A percentile compares a stretch with the other conserved stretches of the same genome.
phyloP scores from a whole-genome alignment of 1,284 basidiomycete genomes.

The Sphaerobolus stellatus region DNA sequence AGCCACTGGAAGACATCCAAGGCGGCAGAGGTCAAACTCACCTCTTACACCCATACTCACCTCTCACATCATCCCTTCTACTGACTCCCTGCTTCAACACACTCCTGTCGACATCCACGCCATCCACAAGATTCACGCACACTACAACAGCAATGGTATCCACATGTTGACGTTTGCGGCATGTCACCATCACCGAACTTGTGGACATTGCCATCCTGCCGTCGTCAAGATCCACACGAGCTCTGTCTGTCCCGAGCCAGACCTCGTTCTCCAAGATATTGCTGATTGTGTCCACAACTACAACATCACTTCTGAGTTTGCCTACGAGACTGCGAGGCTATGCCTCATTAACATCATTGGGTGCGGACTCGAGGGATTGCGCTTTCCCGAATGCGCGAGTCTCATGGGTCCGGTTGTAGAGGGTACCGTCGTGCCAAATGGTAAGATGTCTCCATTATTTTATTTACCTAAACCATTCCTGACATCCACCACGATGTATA shows the following conservation, averaged over 20 bases:
- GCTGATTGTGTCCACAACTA: constrained; percentile 37
- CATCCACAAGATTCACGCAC: too few relatives aligned
- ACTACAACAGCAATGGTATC: too few relatives aligned
- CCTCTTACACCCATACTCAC: too few relatives aligned
- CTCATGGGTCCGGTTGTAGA: constrained; percentile 39
- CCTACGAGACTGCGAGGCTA: constrained; percentile 37
- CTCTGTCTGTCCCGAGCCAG: constrained; percentile 26
- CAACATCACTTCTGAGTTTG: constrained; percentile 32
- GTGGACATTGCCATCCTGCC: too few relatives aligned
- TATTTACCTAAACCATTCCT: background rate
- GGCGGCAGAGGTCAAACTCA: too few relatives aligned
- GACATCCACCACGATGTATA: background rate
- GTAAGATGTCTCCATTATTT: constrained; percentile 14
- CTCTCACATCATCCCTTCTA: too few relatives aligned
- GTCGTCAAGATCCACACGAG: too few relatives aligned
- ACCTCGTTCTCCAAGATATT: constrained; percentile 32
- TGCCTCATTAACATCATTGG: constrained; percentile 41
- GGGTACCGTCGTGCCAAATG: constrained; percentile 38
- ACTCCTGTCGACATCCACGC: too few relatives aligned
- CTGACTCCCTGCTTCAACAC: too few relatives aligned
- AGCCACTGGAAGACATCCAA: too few relatives aligned
- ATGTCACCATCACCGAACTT: too few relatives aligned
- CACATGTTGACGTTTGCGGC: too few relatives aligned
- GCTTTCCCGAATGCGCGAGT: constrained; percentile 28
- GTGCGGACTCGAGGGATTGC: constrained; percentile 35